Conservation (phyloP, 441 rosid genomes). For the Croton setiger region DNA sequence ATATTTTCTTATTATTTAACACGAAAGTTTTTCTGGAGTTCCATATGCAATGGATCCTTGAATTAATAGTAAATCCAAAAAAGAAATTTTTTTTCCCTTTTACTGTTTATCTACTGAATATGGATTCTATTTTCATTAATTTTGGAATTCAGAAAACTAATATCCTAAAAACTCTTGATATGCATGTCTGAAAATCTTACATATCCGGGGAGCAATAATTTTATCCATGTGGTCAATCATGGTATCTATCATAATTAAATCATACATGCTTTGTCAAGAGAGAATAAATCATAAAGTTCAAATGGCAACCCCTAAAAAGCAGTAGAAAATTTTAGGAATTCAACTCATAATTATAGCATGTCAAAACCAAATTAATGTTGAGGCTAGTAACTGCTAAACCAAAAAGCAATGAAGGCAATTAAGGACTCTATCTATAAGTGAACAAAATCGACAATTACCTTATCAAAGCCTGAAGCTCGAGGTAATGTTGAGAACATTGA, state of each 20-base stretch:
- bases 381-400: too few relatives aligned
- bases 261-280: neutral
- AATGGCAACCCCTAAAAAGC: neutral
- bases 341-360: too few relatives aligned
- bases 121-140: neutral
- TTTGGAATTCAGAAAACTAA: neutral
- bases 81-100: neutral
- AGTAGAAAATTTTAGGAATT: neutral
- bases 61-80: neutral
- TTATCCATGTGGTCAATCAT: neutral
- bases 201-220: too few relatives aligned
- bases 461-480: conserved; percentile 66
- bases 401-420: neutral
- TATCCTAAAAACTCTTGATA: neutral
- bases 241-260: neutral
- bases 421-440: neutral
- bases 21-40: neutral
- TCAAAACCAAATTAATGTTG: too few relatives aligned
- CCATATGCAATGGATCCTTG: neutral
- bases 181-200: neutral
- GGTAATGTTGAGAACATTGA: conserved; percentile 70
- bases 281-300: neutral
- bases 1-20: too few relatives aligned
- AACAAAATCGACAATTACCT: conserved; percentile 37
- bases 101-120: neutral